Conservation (phyloP, 2,329 filamentous ascomycete genomes). For the Cytospora piceae region DNA sequence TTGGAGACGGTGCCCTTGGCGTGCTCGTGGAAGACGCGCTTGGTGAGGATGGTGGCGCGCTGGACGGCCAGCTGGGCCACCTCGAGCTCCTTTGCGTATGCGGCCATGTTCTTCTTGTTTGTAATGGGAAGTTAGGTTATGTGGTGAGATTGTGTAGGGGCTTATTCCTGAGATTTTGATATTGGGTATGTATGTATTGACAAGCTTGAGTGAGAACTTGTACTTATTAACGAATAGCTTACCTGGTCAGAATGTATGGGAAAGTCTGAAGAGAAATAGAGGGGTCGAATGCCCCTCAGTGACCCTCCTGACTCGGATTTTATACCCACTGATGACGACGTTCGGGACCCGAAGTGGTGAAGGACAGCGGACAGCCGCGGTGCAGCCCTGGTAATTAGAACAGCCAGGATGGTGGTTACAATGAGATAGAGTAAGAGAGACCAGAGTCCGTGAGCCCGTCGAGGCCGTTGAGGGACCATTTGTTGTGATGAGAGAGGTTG, state of each 20-base stretch:
- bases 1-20: constrained; percentile 94
- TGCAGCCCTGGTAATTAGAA: constrained; percentile 31
- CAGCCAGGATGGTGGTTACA: constrained; percentile 33
- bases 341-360: constrained; percentile 30
- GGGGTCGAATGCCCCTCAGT: constrained; percentile 30
- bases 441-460: constrained; percentile 20
- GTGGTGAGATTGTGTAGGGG: constrained; percentile 1
- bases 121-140: neutral
- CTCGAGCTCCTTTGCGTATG: constrained; percentile 78
- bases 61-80: constrained; percentile 89
- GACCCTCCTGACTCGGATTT: constrained; percentile 23
- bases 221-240: neutral
- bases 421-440: constrained; percentile 27
- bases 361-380: constrained; percentile 31
- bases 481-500: neutral
- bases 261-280: constrained; percentile 20
- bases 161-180: neutral
- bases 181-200: neutral
- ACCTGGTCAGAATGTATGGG: constrained; percentile 16
- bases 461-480: constrained; percentile 21
- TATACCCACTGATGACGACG: constrained; percentile 31
- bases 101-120: constrained; percentile 60
- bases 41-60: constrained; percentile 64
- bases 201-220: neutral
- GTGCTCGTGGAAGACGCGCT: constrained; percentile 70